Conservation (phyloP, 75 land plant species). For the Pinus albicaulis region DNA sequence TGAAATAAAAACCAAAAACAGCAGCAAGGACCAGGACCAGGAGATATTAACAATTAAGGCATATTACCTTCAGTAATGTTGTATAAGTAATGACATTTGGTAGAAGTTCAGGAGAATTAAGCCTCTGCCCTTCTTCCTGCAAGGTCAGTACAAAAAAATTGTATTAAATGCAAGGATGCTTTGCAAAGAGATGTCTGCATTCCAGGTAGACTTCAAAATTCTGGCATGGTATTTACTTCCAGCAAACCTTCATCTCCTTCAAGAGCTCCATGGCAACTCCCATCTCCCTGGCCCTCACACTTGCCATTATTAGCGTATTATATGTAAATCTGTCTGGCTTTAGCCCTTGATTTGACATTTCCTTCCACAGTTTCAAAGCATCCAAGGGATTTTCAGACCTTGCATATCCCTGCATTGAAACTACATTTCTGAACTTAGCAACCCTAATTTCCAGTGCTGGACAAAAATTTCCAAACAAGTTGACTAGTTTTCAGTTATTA, state of each 20-base stretch:
- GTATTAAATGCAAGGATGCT: background rate
- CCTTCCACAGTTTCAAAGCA: slow-evolving; percentile 55
- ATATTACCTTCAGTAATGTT: slow-evolving; percentile 61
- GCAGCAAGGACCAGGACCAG: no score
- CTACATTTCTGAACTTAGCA: background rate
- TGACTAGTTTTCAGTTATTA: background rate
- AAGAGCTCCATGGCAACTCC: slow-evolving; percentile 43
- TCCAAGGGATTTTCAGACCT: slow-evolving; percentile 56
- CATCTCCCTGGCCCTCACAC: slow-evolving; percentile 55
- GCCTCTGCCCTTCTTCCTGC: slow-evolving; percentile 63
- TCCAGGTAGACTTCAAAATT: slow-evolving; percentile 1
- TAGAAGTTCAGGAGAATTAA: slow-evolving; percentile 20
- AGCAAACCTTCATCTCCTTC: slow-evolving; percentile 73
- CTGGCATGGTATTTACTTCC: slow-evolving; percentile 32
- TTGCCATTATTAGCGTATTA: slow-evolving; percentile 69
- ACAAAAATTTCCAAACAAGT: no score
- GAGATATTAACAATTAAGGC: no score
- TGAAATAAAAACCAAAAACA: no score
- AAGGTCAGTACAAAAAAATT: slow-evolving; percentile 1
- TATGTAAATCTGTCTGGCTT: slow-evolving; percentile 63
- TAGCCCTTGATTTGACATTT: slow-evolving; percentile 52
- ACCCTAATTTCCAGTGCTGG: no score
- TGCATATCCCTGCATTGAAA: slow-evolving; percentile 58
- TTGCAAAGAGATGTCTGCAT: background rate
- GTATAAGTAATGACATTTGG: slow-evolving; percentile 82